Base-by-base conservation (phyloP, 2,329 filamentous ascomycete species). In the Aureobasidium leucospermi region DNA sequence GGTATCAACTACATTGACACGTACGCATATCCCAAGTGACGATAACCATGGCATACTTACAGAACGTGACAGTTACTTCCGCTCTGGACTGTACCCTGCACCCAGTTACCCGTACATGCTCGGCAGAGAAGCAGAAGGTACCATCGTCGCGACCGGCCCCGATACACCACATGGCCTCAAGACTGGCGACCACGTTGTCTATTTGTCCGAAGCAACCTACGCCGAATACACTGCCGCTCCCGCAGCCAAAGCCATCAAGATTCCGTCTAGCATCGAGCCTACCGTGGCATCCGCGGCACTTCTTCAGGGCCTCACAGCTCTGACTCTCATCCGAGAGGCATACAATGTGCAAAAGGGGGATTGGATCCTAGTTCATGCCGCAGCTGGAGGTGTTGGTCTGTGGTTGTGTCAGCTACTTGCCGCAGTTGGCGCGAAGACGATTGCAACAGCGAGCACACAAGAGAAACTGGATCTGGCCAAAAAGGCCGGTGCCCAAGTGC, bases 1-100 rank as follows among this genome's bases (percentile, higher is more conserved):
- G 92, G 91, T 61, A 78, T 96, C 62, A 96, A 96, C 75, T 96
- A 83, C 75, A 95, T 96, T 68, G 92, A 96, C 74, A 96, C 83
- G 81, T 85, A 72, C 67, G 75, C 23, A 55, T 8, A 32, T 29
- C 2, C 59, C 34, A 49, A 39, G 49, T 10, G 56, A 31, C 10
- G 29, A 63, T 51, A 62, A 7, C 6, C 8, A 15, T 16, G 19
- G 16, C 43, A 11, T 28, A 51, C 43, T 28, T 38, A 34, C 48
- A 47, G 16, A 11, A 13, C 31, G 36, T 11, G 19, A 57, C 63
- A 85, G 80, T 41, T 96, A 96, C 76, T 95, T 92, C 81, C 90
- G 92, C 71, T 85, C 82, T 11, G 92, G 92, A 10, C 82, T 96
- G 53, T 96, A 96, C 78, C 76, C 79, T 10, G 77, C 85, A 1